Conservation (phyloP, 495 filamentous ascomycete genomes). For the Letharia lupina region DNA sequence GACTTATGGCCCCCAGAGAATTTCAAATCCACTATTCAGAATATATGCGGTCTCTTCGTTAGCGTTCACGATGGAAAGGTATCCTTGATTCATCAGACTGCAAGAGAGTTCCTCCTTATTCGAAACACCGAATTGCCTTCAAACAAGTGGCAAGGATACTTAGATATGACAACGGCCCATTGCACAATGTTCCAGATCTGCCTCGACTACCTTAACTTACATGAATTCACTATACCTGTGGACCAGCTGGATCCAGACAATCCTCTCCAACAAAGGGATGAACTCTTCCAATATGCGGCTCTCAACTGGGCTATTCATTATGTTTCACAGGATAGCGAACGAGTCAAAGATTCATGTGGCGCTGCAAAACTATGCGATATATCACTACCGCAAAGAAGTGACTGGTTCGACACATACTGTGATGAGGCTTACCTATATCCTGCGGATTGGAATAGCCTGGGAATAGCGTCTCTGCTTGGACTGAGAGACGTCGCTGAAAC, state of each 20-base stretch:
- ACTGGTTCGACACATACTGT: slow-evolving; percentile 27
- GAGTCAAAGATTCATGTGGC: neutral
- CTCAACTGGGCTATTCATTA: slow-evolving; percentile 3
- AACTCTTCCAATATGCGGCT: slow-evolving; percentile 8
- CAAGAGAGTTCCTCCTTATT: slow-evolving; percentile 33
- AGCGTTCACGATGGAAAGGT: slow-evolving; percentile 30
- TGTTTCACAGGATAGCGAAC: neutral
- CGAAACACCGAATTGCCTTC: neutral
- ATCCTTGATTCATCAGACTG: slow-evolving; percentile 38
- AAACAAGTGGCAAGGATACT: slow-evolving; percentile 5
- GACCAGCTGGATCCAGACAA: neutral
- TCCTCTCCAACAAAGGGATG: neutral
- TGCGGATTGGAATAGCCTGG: neutral
- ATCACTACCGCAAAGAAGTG: slow-evolving; percentile 12
- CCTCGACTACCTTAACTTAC: slow-evolving; percentile 7
- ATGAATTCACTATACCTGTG: neutral
- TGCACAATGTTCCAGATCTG: slow-evolving; percentile 12
- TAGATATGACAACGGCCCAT: slow-evolving; percentile 5
- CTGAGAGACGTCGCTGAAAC: neutral
- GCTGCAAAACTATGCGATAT: slow-evolving; percentile 2
- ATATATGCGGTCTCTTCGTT: slow-evolving; percentile 36
- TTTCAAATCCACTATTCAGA: slow-evolving; percentile 27
- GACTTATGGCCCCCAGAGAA: slow-evolving; percentile 25
- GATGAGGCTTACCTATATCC: no score
- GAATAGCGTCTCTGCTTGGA: neutral